Evolutionary conservation across 345 rosid genomes (phyloP).

Genomic region (Rhodomyrtus tomentosa): DNA sequence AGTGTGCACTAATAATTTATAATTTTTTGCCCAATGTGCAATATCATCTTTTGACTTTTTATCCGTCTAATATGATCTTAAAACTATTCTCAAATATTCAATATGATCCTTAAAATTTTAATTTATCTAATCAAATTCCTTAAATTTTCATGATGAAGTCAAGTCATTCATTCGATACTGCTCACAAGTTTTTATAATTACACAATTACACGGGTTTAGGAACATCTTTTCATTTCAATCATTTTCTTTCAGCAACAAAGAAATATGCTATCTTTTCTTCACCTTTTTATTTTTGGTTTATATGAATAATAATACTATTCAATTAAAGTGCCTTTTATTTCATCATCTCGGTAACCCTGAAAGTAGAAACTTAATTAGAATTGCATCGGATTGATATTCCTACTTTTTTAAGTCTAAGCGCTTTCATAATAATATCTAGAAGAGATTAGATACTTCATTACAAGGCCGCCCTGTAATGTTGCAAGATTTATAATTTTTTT

Average conservation of each 20-base stretch:
- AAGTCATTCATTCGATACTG: neutral
- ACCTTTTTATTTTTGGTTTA: neutral
- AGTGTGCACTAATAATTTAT: neutral
- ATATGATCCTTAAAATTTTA: neutral
- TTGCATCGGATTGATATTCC: neutral
- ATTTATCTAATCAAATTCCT: neutral
- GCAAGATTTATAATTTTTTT: neutral
- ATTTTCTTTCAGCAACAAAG: neutral
- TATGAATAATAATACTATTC: neutral
- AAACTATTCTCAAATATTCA: neutral
- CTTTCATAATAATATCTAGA: neutral
- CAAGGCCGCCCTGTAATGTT: neutral
- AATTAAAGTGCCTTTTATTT: neutral
- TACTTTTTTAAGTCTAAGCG: neutral
- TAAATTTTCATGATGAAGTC: neutral
- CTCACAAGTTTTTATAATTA: neutral
- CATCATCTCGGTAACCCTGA: neutral
- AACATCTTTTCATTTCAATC: neutral
- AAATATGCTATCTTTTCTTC: neutral
- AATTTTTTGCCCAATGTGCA: neutral
- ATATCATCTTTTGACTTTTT: neutral
- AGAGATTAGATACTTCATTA: neutral
- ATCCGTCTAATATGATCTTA: neutral
- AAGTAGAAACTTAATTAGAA: neutral
- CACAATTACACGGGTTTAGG: neutral